Evolutionary conservation across 495 filamentous ascomycete species (phyloP).

Genomic region (Penicillium malachiteum): DNA sequence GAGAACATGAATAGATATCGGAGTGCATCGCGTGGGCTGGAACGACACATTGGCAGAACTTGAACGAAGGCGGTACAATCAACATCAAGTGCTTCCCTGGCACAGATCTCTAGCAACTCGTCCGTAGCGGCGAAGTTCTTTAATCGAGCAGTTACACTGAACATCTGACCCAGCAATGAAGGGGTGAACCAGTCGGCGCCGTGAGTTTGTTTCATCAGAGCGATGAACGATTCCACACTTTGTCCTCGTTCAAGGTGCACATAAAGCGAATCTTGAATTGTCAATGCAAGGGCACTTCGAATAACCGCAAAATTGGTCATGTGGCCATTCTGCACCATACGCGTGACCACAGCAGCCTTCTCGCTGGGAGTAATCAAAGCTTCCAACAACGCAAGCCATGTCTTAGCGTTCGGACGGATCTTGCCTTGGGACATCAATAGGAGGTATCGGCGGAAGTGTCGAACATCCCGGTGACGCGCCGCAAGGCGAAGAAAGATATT

Average conservation of each 20-base stretch:
- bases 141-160: constrained; percentile 26
- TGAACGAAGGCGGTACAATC: constrained; percentile 18
- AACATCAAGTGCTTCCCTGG: constrained; percentile 21
- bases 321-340: constrained; percentile 36
- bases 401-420: constrained; percentile 41
- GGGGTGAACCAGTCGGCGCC: constrained; percentile 35
- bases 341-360: constrained; percentile 31
- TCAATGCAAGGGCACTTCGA: constrained; percentile 29
- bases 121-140: constrained; percentile 25
- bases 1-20: constrained; percentile 20
- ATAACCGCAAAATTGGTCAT: constrained; percentile 21
- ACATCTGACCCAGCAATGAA: constrained; percentile 36
- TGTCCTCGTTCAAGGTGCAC: constrained; percentile 35
- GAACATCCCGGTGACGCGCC: constrained; percentile 36
- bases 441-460: constrained; percentile 31
- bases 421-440: constrained; percentile 31
- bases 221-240: constrained; percentile 35
- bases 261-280: constrained; percentile 31
- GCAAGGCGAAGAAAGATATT: constrained; percentile 43
- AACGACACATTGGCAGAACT: constrained; percentile 22
- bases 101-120: constrained; percentile 30
- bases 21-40: constrained; percentile 23
- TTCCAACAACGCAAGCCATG: constrained; percentile 43
- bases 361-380: constrained; percentile 30
- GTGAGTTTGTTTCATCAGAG: constrained; percentile 26